A percentile compares a stretch with the other conserved stretches of the same genome.
phyloP scores from a whole-genome alignment of 495 filamentous ascomycete species.

The Neurospora terricola region DNA sequence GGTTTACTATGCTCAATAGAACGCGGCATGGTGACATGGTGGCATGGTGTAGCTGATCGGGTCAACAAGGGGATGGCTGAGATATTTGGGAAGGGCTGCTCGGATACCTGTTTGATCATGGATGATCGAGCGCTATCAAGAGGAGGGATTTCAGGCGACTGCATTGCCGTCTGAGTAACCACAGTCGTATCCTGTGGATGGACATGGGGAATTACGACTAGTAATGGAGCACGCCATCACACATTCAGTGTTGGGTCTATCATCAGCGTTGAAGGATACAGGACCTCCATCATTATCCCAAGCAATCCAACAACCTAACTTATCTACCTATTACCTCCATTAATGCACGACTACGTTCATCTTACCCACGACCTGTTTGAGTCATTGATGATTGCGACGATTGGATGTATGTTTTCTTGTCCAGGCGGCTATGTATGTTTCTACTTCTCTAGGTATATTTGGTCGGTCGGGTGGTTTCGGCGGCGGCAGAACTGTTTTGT shows the following conservation, averaged over 20 bases:
- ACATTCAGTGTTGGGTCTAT: neutral
- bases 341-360: neutral
- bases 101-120: neutral
- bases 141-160: neutral
- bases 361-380: neutral
- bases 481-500: neutral
- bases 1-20: constrained; percentile 43
- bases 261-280: neutral
- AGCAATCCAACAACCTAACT: neutral
- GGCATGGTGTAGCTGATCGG: neutral
- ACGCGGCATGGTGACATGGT: neutral
- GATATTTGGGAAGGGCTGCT: neutral
- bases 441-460: neutral
- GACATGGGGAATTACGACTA: neutral
- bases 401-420: neutral
- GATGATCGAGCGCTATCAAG: neutral
- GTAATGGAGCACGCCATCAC: neutral
- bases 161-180: neutral
- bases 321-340: neutral
- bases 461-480: neutral
- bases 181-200: neutral
- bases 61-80: neutral
- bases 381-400: neutral
- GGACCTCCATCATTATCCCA: neutral
- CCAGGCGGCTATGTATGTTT: neutral